Percentiles rank a stretch among this genome's conserved stretches.
phyloP scores from a whole-genome alignment of 495 filamentous ascomycete species.

The Penicillium ochrochloron region DNA sequence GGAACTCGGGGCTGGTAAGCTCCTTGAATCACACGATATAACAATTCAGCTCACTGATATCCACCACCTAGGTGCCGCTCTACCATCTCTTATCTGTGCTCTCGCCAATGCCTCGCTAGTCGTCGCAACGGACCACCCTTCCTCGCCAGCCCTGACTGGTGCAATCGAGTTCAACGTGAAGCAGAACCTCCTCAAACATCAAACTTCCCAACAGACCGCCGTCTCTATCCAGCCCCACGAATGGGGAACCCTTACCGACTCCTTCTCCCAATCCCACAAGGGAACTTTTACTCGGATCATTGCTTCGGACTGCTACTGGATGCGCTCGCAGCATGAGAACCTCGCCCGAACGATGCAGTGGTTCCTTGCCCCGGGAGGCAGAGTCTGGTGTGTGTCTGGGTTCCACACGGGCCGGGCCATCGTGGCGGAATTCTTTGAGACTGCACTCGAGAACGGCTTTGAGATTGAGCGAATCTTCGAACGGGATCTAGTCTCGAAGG shows the following conservation, averaged over 20 bases:
- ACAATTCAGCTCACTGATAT: not conserved
- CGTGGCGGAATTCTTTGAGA: conserved; percentile 73
- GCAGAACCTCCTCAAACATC: conserved; percentile 50
- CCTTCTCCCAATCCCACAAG: conserved; percentile 55
- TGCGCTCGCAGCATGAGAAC: conserved; percentile 75
- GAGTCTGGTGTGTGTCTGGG: conserved; percentile 71
- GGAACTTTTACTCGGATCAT: conserved; percentile 69
- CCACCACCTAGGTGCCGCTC: conserved; percentile 63
- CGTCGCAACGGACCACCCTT: conserved; percentile 80
- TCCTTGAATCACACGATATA: not conserved
- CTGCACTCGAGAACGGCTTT: conserved; percentile 60
- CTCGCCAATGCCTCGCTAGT: conserved; percentile 66
- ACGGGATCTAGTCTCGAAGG: conserved; percentile 65
- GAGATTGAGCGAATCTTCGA: conserved; percentile 74
- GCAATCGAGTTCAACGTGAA: conserved; percentile 67
- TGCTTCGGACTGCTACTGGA: conserved; percentile 87
- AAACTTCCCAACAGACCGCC: conserved; percentile 27
- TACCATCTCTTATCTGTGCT: conserved; percentile 70
- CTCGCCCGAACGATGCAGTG: conserved; percentile 69
- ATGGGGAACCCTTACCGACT: conserved; percentile 69
- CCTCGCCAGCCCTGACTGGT: conserved; percentile 61
- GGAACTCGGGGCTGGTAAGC: conserved; percentile 66
- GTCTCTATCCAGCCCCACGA: conserved; percentile 63
- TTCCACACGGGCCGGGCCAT: conserved; percentile 84
- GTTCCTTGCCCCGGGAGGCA: conserved; percentile 65